phyloP scores from a whole-genome alignment of 2,329 filamentous ascomycete genomes.

The Ceratocystis huliohia region DNA sequence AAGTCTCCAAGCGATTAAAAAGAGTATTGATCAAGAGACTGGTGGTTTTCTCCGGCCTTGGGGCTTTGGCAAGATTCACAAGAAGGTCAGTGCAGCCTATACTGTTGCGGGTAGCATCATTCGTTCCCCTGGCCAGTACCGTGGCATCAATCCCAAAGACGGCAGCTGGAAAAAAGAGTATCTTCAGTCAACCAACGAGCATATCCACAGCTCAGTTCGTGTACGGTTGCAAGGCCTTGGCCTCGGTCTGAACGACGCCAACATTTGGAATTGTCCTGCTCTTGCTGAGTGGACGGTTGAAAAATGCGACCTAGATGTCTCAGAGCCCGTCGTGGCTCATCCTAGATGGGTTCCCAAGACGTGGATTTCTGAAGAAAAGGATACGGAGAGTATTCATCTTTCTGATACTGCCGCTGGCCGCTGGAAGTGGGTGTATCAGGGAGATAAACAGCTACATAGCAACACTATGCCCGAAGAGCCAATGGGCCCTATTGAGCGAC shows the following conservation, averaged over 20 bases:
- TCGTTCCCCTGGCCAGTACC: constrained; percentile 38
- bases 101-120: constrained; percentile 33
- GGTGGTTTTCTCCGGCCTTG: constrained; percentile 31
- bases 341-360: constrained; percentile 12
- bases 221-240: constrained; percentile 40
- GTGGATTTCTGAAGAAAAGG: constrained; percentile 22
- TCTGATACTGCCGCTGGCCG: constrained; percentile 26
- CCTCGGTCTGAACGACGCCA: constrained; percentile 37
- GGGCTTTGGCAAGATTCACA: constrained; percentile 36
- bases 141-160: constrained; percentile 32
- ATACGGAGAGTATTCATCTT: constrained; percentile 19
- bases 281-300: constrained; percentile 34
- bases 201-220: constrained; percentile 42
- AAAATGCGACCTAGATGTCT: not conserved
- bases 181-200: constrained; percentile 42
- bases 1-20: not conserved
- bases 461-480: constrained; percentile 40
- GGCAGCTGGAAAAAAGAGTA: constrained; percentile 30
- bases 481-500: constrained; percentile 40
- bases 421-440: constrained; percentile 45
- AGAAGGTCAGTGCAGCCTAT: constrained; percentile 32
- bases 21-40: not conserved
- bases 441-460: constrained; percentile 31
- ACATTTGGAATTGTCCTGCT: constrained; percentile 36
- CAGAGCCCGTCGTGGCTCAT: not conserved